These are phyloP conservation scores for Hymenoscyphus fraxineus DNA, from an alignment of 2,329 filamentous ascomycete species.

Conservation along the genomic window DNA sequence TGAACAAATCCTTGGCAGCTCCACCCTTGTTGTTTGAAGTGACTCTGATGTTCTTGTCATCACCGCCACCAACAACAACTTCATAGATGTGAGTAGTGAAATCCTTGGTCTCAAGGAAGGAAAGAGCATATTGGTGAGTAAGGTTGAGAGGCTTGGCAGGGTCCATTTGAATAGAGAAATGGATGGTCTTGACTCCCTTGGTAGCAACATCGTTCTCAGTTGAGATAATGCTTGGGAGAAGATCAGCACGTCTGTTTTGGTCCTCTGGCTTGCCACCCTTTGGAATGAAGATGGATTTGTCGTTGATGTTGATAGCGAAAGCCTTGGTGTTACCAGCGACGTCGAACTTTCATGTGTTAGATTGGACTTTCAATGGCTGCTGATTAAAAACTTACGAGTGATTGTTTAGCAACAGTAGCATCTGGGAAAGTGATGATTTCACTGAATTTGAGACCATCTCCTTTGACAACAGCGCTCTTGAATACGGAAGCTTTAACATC, in stretches of 20 bases:
- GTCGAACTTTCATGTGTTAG: constrained; percentile 15
- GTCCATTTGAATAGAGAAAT: constrained; percentile 55
- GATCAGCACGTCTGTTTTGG: constrained; percentile 57
- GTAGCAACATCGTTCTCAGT: constrained; percentile 47
- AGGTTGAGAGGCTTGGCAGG: constrained; percentile 49
- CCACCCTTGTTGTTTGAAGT: constrained; percentile 47
- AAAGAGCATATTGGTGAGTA: constrained; percentile 57
- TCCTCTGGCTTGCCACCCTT: constrained; percentile 44
- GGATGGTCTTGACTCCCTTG: constrained; percentile 54
- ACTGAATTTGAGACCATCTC: constrained; percentile 18
- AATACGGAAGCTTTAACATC: constrained; percentile 25
- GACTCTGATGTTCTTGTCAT: not conserved
- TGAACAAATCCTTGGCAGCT: constrained; percentile 46
- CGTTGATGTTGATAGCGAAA: constrained; percentile 43
- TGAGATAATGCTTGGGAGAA: constrained; percentile 46
- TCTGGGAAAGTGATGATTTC: not conserved
- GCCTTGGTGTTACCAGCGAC: constrained; percentile 16
- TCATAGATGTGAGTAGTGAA: constrained; percentile 48
- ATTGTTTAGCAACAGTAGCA: not conserved
- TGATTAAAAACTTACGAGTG: not conserved
- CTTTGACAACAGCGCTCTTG: constrained; percentile 30
- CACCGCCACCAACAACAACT: not conserved
- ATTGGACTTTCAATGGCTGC: not conserved
- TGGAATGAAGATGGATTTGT: constrained; percentile 54
- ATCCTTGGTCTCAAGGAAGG: constrained; percentile 45